Percentiles rank a stretch among this genome's conserved stretches.
These are phyloP conservation scores for Sporothrix pseudoabietina DNA, from an alignment of 2,329 filamentous ascomycete species.

Conservation along the genomic window DNA sequence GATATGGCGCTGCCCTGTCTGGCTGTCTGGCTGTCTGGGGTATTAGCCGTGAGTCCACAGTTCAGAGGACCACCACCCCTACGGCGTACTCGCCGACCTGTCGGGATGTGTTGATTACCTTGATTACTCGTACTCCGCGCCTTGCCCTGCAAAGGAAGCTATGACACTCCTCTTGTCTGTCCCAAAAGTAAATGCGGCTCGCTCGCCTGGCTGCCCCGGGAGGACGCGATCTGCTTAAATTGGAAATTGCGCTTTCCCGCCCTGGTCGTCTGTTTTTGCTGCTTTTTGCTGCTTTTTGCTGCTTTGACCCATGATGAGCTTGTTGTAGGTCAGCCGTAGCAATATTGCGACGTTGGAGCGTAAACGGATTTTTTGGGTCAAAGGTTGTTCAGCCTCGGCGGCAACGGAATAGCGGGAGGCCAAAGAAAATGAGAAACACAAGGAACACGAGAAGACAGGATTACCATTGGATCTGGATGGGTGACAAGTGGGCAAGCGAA, in stretches of 20 bases:
- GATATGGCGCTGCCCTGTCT: background rate
- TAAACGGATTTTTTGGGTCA: too few relatives aligned
- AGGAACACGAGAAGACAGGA: background rate
- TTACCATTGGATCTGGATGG: background rate
- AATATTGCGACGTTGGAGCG: slow-evolving; percentile 22
- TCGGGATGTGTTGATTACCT: slow-evolving; percentile 18
- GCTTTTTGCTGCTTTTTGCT: background rate
- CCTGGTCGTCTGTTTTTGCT: background rate
- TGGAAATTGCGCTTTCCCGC: slow-evolving; percentile 14
- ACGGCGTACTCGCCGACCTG: slow-evolving; percentile 14
- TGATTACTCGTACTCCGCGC: background rate
- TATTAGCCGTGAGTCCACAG: background rate
- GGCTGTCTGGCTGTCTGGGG: slow-evolving; percentile 5
- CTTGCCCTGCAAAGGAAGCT: background rate
- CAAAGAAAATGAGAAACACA: background rate
- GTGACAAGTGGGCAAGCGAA: background rate
- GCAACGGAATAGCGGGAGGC: background rate
- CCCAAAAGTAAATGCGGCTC: background rate
- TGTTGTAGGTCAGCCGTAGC: slow-evolving; percentile 17
- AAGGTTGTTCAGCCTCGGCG: slow-evolving; percentile 19
- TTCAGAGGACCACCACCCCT: slow-evolving; percentile 1
- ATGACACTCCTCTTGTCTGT: background rate
- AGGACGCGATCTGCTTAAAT: slow-evolving; percentile 5
- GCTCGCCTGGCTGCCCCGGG: slow-evolving; percentile 4
- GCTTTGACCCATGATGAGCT: background rate